Evolutionary conservation across 2,329 filamentous ascomycete genomes (phyloP), one percentile per base, ranked within the genome.

Genomic region (Colletotrichum navitas): DNA sequence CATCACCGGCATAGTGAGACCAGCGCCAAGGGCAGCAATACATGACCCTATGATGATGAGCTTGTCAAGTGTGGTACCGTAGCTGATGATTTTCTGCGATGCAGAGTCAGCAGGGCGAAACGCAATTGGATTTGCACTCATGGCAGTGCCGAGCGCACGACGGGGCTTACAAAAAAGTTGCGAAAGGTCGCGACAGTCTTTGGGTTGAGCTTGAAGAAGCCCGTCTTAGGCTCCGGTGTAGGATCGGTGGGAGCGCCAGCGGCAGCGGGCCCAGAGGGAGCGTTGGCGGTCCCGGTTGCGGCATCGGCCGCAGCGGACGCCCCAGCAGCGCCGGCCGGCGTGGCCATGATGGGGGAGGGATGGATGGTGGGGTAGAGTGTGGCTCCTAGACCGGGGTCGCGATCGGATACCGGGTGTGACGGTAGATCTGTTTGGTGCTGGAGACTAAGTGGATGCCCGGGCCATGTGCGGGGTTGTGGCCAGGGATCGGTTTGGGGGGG

Each of bases 1-100:
- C 52, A 81, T 77, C 63, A 82, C 69, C 2, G 81, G 78, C 64
- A 82, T 65, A n/a, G 75, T 76, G 52, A 52, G 68, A 16, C 70
- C 70, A n/a, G 70, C 66, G 21, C 66, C 70, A 26, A 72, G 65
- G 21, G 70, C 70, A 41, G 55, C 66, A 29, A 72, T 24, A 29
- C 64, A 56, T n/a, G 70, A 72, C 36, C 36, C 39, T 18, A 58
- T 43, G 29, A 72, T 69, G 56, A 72, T 62, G 34, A 72, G 45
- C 34, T 72, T 72, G 29, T 72, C 70, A 10, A 62, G 32, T 39
- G 56, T 36, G 29, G 66, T 72, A 7, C 60, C 66, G 16, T 72
- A 72, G 3, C 55, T 56, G 6, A 72, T 32, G 16, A 72, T 72
- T 55, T 54, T 73, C 70, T 72, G 34, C 3, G 3, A 16, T 26